A percentile compares a stretch with the other conserved stretches of the same genome.
phyloP scores from a whole-genome alignment of 139 green algal species.

The Desmodesmus armatus region DNA sequence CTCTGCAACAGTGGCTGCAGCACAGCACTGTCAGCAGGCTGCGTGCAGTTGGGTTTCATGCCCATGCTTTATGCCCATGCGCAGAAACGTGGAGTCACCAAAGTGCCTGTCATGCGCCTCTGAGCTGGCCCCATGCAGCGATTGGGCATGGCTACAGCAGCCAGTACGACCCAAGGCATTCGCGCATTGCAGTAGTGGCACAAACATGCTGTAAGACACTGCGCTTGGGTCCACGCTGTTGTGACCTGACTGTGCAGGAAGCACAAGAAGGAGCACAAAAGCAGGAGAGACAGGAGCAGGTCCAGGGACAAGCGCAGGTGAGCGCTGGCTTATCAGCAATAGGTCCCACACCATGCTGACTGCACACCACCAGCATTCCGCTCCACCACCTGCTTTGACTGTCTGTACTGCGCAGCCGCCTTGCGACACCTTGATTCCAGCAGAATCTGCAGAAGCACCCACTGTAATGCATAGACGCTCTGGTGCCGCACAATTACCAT shows the following conservation, averaged over 20 bases:
- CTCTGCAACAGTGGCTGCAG: too few relatives aligned
- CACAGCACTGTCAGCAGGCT: too few relatives aligned
- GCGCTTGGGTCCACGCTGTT: too few relatives aligned
- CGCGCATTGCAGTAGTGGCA: too few relatives aligned
- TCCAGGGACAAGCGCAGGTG: slow-evolving; percentile 15
- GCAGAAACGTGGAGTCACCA: too few relatives aligned
- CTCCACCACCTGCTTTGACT: neutral
- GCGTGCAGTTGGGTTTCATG: too few relatives aligned
- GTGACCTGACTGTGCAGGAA: neutral
- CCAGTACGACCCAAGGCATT: too few relatives aligned
- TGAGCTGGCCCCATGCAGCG: too few relatives aligned
- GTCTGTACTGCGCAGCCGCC: neutral
- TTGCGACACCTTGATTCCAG: neutral
- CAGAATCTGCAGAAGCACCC: neutral
- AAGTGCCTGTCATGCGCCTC: too few relatives aligned
- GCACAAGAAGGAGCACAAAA: neutral
- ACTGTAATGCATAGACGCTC: neutral
- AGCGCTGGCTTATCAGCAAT: neutral
- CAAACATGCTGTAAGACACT: too few relatives aligned
- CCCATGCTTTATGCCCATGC: too few relatives aligned
- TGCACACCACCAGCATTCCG: neutral
- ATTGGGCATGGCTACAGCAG: too few relatives aligned
- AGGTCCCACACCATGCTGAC: neutral
- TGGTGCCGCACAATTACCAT: neutral
- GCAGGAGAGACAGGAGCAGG: slow-evolving; percentile 20